phyloP scores from a whole-genome alignment of 163 green algal genomes.

The Coccomyxa subellipsoidea region DNA sequence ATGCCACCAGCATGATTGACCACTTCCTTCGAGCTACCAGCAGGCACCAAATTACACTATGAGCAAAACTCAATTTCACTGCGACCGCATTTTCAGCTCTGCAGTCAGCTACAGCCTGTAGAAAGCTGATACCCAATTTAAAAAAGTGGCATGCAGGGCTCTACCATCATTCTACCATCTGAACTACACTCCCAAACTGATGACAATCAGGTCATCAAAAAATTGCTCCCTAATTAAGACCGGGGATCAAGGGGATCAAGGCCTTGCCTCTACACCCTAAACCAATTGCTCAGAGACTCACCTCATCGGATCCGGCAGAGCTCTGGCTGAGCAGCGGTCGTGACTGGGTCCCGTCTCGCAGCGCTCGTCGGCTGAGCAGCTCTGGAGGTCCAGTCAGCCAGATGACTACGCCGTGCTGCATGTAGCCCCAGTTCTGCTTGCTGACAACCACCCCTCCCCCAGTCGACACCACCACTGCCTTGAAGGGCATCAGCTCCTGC shows the following conservation, averaged over 20 bases:
- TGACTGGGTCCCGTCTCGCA: slow-evolving; percentile 61
- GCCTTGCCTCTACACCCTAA: too few relatives aligned
- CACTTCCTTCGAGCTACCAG: too few relatives aligned
- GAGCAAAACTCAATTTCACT: too few relatives aligned
- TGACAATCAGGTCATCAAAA: too few relatives aligned
- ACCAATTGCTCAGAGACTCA: not conserved
- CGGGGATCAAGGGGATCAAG: not conserved
- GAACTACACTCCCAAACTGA: too few relatives aligned
- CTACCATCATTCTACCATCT: too few relatives aligned
- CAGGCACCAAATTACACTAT: too few relatives aligned
- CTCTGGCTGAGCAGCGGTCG: slow-evolving; percentile 64
- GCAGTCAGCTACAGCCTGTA: too few relatives aligned
- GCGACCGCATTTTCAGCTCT: too few relatives aligned
- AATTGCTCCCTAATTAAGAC: not conserved
- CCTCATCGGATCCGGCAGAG: not conserved
- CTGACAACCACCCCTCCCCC: slow-evolving; percentile 75
- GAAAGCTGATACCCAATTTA: too few relatives aligned
- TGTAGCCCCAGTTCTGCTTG: slow-evolving; percentile 86
- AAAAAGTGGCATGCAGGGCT: too few relatives aligned
- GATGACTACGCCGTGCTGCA: slow-evolving; percentile 69
- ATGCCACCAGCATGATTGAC: not conserved
- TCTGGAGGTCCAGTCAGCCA: slow-evolving; percentile 58
- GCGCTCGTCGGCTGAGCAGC: slow-evolving; percentile 65
- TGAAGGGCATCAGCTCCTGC: slow-evolving; percentile 81
- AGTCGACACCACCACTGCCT: slow-evolving; percentile 81